Conservation (phyloP, 176 grass and related monocot genomes). For the Typha latifolia region DNA sequence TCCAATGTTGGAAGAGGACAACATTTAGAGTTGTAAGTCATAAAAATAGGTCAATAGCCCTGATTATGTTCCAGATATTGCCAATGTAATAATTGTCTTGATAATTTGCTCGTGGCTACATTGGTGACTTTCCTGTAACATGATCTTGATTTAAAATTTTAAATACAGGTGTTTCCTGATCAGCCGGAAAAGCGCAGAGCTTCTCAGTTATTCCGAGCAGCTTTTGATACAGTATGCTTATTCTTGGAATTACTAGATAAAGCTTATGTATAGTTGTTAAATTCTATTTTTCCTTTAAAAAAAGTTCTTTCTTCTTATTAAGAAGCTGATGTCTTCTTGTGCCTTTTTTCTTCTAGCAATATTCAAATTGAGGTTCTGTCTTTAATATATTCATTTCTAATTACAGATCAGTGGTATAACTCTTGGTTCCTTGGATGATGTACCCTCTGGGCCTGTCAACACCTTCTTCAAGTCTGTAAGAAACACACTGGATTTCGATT, state of each 20-base stretch:
- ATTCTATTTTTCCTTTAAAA: background rate
- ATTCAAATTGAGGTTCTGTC: background rate
- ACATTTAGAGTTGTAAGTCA: too few relatives aligned
- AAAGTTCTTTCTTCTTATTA: background rate
- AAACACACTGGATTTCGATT: conserved; percentile 92
- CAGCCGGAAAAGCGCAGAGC: conserved; percentile 82
- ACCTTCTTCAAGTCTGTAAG: conserved; percentile 86
- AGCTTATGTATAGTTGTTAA: background rate
- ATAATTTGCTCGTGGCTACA: background rate
- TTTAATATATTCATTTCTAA: conserved; percentile 3
- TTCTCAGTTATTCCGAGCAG: conserved; percentile 58
- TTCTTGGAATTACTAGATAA: background rate
- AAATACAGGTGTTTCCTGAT: conserved; percentile 90
- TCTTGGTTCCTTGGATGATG: conserved; percentile 77
- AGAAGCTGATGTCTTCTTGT: background rate
- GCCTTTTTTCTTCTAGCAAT: background rate
- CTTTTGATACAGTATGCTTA: conserved; percentile 57
- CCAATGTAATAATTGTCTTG: background rate
- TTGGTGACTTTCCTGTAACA: background rate
- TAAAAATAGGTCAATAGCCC: too few relatives aligned
- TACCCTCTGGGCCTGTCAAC: conserved; percentile 53
- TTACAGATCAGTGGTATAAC: conserved; percentile 74
- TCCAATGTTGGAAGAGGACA: too few relatives aligned
- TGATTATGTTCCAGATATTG: too few relatives aligned
- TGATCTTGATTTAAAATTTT: conserved; percentile 38